phyloP scores from a whole-genome alignment of 139 green algal species.

The Coccomyxa sp. region DNA sequence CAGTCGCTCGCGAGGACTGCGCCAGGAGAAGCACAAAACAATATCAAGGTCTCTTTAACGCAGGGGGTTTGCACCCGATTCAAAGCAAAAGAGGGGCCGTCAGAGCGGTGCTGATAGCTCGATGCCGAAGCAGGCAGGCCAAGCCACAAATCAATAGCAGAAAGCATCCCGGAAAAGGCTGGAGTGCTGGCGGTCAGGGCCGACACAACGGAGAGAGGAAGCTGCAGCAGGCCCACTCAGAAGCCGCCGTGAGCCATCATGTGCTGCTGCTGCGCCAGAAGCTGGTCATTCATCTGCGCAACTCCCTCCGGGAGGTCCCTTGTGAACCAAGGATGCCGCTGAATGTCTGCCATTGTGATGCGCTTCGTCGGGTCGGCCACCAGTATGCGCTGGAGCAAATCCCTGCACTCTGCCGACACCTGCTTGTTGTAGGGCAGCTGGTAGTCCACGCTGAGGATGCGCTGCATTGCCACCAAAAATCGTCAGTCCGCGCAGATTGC shows the following conservation, averaged over 20 bases:
- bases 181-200: neutral
- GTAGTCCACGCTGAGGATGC: constrained; percentile 47
- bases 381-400: constrained; percentile 50
- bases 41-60: neutral
- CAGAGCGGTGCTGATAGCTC: neutral
- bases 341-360: constrained; percentile 48
- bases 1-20: too few relatives aligned
- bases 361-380: constrained; percentile 44
- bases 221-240: neutral
- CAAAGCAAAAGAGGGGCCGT: neutral
- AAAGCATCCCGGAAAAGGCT: neutral
- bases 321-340: constrained; percentile 60
- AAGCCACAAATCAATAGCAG: too few relatives aligned
- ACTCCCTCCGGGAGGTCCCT: constrained; percentile 41
- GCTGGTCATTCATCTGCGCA: constrained; percentile 25
- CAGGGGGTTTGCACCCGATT: neutral
- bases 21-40: too few relatives aligned
- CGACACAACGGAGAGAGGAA: too few relatives aligned
- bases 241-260: neutral
- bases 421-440: constrained; percentile 24
- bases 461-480: constrained; percentile 22
- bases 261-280: constrained; percentile 16
- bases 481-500: neutral
- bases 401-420: constrained; percentile 31
- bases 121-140: neutral